Base-by-base conservation (phyloP, 768 basidiomycete genomes). In the Pleurotus platypus region DNA sequence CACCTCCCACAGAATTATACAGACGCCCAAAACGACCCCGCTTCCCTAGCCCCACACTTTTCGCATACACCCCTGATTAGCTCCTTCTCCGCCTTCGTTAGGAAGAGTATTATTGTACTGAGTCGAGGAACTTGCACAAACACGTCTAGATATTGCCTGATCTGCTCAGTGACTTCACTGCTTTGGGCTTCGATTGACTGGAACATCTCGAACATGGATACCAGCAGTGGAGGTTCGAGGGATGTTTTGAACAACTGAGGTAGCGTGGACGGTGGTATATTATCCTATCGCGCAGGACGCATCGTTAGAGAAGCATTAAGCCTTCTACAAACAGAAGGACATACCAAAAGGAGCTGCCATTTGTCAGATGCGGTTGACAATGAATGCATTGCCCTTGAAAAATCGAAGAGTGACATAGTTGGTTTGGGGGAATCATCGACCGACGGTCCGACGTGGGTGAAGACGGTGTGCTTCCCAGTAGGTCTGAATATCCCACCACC, bases 401-500 rank as follows among this genome's bases (percentile, higher is more conserved):
- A 89, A 37, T 85, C 81, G 63, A 90, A 86, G 15, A 89, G 69
- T 0, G 83, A 78, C 46, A 69, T 69, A 0, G 75, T 69, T 0
- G 76, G 63, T 16, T 72, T 75, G 40, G 55, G 8, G 39, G 43
- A 30, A 47, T 57, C 51, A 45, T 46, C 37, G 5, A 39, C 56
- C 9, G 57, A 12, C 20, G 39, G 26, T n/a, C 37, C 37, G 16
- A 53, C 16, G 27, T 42, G 51, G 7, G 51, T 64, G 59, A 91
- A 80, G 8, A 90, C 67, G 1, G 80, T 86, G 45, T 78, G 81
- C 15, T 80, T 72, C 1, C 90, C 90, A 11, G 82, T 77, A 2
- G 77, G 70, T 24, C 84, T 80, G 71, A 92, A 89, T 50, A 92
- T 87, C 0, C 89, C 90, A 6, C 89, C 90, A 0, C 87, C 84